Percentiles rank a stretch among this genome's conserved stretches.
These are phyloP conservation scores for Phytopythium aichiense DNA, from an alignment of 352 stramenopile species.

Conservation along the genomic window DNA sequence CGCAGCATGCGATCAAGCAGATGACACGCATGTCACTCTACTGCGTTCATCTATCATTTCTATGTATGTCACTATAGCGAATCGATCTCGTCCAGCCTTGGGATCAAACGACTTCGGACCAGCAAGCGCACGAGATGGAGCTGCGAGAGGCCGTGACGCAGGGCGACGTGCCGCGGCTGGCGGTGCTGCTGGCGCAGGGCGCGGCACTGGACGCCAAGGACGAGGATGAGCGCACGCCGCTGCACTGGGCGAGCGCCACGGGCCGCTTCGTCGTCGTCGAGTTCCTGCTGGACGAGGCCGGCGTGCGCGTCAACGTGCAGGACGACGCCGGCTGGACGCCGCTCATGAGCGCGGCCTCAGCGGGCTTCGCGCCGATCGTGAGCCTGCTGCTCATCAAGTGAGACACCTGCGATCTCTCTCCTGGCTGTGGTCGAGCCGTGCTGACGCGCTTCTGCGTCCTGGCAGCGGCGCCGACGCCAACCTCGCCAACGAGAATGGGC, in stretches of 20 bases:
- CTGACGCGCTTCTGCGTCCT: background rate
- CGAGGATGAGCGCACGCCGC: slow-evolving; percentile 63
- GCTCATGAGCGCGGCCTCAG: slow-evolving; percentile 69
- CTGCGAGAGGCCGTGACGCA: slow-evolving; percentile 21
- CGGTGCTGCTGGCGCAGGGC: slow-evolving; percentile 23
- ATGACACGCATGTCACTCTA: slow-evolving; percentile 6
- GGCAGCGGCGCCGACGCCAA: slow-evolving; percentile 58
- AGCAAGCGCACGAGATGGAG: slow-evolving; percentile 12
- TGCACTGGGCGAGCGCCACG: slow-evolving; percentile 60
- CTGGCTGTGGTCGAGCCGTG: background rate
- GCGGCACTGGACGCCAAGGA: slow-evolving; percentile 48
- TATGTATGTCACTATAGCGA: background rate
- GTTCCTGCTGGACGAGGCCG: slow-evolving; percentile 37
- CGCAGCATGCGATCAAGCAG: background rate
- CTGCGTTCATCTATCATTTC: background rate
- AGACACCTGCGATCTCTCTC: background rate
- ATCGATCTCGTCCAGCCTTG: background rate
- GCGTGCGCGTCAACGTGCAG: slow-evolving; percentile 52
- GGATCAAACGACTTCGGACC: background rate
- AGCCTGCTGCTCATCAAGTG: slow-evolving; percentile 54
- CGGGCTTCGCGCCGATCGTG: slow-evolving; percentile 53
- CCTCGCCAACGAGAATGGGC: slow-evolving; percentile 63
- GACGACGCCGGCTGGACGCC: slow-evolving; percentile 74
- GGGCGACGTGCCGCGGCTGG: slow-evolving; percentile 26
- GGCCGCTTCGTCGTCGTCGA: slow-evolving; percentile 52